Evolutionary conservation across 805 yeast genomes (phyloP), one percentile per base, ranked within the genome.

Genomic region (Yarrowia sp.): DNA sequence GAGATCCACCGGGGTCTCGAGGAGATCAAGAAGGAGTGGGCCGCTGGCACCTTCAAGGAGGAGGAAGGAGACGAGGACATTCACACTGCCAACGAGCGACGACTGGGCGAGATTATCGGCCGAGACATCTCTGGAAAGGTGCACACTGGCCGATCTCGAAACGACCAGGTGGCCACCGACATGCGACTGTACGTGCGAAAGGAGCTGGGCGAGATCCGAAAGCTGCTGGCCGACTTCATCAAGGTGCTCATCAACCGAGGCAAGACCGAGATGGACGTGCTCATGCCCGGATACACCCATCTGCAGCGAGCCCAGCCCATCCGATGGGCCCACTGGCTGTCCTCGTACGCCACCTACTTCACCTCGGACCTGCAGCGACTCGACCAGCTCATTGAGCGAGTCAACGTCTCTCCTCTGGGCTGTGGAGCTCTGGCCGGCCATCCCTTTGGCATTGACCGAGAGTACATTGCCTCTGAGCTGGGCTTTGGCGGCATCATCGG

Each of bases 241-340:
- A 77, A 81, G 71, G 88, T 88, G 19, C 84, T 95, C 73, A 76
- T 87, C 52, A 83, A 83, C 69, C 87, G 99, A 76, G 97, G 97
- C 5, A 89, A 86, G 75, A 77, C 83, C 42, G 99, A 95, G 80
- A 90, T 95, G 70, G 97, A 90, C 74, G 90, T 89, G 19, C 84
- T 95, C 76, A 95, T 95, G 98, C 99, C 99, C 11, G 99, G 99
- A 53, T 95, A 95, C 82, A 95, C 99, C 14, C 99, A 95, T 81
- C 83, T 95, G 77, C 99, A 95, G 83, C 90, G 97, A 78, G 98
- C 98, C 1, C 99, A 93, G 81, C 99, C 99, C n/a, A 95, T 95
- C 76, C 87, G 99, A 81, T 95, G 99, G 99, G 84, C 98, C 0
- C 99, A 95, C 78, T 94, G 98, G 97, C 83, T 95, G 73, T 87